A percentile compares a stretch with the other conserved stretches of the same genome.
Evolutionary conservation across 2,329 filamentous ascomycete genomes (phyloP).

Genomic region (Alternaria sp.): DNA sequence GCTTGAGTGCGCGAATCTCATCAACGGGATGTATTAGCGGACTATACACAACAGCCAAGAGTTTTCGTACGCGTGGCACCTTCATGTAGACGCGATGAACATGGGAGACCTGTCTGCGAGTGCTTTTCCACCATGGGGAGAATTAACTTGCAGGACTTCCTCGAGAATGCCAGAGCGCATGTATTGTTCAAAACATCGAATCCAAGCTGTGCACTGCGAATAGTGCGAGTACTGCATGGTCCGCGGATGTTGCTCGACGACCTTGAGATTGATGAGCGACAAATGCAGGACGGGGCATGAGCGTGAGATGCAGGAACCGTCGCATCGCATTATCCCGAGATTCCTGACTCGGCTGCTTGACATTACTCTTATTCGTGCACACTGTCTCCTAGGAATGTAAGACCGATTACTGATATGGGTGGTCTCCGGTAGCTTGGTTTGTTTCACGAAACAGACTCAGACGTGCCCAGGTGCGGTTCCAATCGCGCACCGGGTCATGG

Average conservation of each 20-base stretch:
- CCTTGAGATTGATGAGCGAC: background rate
- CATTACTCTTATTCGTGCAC: background rate
- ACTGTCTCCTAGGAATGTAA: background rate
- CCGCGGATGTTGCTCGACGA: background rate
- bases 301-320: background rate
- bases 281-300: background rate
- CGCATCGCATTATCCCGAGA: background rate
- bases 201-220: background rate
- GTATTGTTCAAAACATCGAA: background rate
- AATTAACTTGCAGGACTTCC: background rate
- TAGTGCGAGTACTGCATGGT: background rate
- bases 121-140: background rate
- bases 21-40: background rate
- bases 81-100: background rate
- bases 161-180: background rate
- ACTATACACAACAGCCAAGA: background rate
- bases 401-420: background rate
- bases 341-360: background rate
- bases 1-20: background rate
- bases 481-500: background rate
- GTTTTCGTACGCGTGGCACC: background rate
- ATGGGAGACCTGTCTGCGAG: background rate
- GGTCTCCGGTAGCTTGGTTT: background rate
- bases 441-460: background rate
- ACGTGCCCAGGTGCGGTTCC: background rate